Evolutionary conservation across 2,329 filamentous ascomycete genomes (phyloP), one percentile per base, ranked within the genome.

Genomic region (Talaromyces funiculosus): DNA sequence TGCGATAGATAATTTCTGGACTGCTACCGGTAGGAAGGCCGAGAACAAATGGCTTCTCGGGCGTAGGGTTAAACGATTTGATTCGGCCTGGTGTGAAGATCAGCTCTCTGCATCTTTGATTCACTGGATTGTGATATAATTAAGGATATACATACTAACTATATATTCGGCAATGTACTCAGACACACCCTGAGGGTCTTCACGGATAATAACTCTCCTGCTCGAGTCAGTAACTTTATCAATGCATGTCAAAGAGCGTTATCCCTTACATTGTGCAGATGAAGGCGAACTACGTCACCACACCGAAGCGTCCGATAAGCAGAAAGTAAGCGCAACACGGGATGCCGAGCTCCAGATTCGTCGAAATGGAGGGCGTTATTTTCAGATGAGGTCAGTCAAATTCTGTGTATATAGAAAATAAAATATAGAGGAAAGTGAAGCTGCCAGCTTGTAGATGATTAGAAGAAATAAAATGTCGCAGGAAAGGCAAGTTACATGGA

Each of bases 151-250:
- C 80, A 67, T 77, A 87, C 85, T 81, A 75, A 92, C 85, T 68
- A 94, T 88, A 76, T 93, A 92, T 73, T 90, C 86, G 63, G 90
- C 89, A 66, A 92, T 88, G 74, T 92, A 92, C 67, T 82, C 80
- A 69, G 89, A 90, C 60, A 88, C 88, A 64, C 82, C 78, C 59
- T 81, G 75, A 67, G 87, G 81, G 69, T 90, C 82, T 73, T 92
- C 86, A 72, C 89, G 84, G 72, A 94, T 89, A 75, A 94, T 92
- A 70, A 94, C 84, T 78, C 90, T 87, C 90, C 90, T 94, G 68
- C 40, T 54, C 8, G 8, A 24, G 7, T 53, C 18, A 53, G 45
- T 45, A 12, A 20, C 18, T 26, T 24, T 45, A 24, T 22, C 12
- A 1, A 16, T 29, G 20, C 3, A 29, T 47, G 12, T 42, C 12